Percentiles rank a stretch among this genome's conserved stretches.
These are phyloP conservation scores for Henningerozyma blattae DNA, from an alignment of 805 yeast species.

Conservation along the genomic window DNA sequence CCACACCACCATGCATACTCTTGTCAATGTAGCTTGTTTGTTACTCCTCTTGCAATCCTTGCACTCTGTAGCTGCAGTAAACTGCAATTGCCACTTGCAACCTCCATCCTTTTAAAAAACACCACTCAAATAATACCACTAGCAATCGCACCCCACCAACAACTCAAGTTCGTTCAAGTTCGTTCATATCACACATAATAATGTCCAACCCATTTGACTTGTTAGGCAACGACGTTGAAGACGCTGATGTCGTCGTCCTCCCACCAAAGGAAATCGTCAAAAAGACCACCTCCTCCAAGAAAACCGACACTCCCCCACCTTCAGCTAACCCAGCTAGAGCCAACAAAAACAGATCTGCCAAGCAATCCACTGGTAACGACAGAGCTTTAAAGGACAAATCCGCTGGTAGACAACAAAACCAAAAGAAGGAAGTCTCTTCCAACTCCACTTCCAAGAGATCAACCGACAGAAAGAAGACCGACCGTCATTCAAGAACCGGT, in stretches of 20 bases:
- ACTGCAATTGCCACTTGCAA: too few relatives aligned
- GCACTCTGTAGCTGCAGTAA: too few relatives aligned
- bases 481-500: constrained; percentile 80
- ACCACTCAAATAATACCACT: too few relatives aligned
- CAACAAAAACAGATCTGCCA: constrained; percentile 50
- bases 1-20: too few relatives aligned
- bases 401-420: constrained; percentile 55
- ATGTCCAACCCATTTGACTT: constrained; percentile 59
- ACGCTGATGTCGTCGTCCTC: constrained; percentile 44
- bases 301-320: constrained; percentile 72
- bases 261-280: constrained; percentile 63
- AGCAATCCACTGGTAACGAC: constrained; percentile 69
- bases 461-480: constrained; percentile 42
- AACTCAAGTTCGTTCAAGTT: too few relatives aligned
- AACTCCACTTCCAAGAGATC: constrained; percentile 43
- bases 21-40: too few relatives aligned
- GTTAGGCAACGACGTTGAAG: constrained; percentile 83
- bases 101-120: too few relatives aligned
- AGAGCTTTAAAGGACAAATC: constrained; percentile 68
- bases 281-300: constrained; percentile 75
- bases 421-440: constrained; percentile 37
- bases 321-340: constrained; percentile 73
- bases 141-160: too few relatives aligned
- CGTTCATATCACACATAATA: not conserved
- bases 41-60: too few relatives aligned